Evolutionary conservation across 495 filamentous ascomycete genomes (phyloP), one percentile per base, ranked within the genome.

Genomic region (Talaromyces nanjingensis): DNA sequence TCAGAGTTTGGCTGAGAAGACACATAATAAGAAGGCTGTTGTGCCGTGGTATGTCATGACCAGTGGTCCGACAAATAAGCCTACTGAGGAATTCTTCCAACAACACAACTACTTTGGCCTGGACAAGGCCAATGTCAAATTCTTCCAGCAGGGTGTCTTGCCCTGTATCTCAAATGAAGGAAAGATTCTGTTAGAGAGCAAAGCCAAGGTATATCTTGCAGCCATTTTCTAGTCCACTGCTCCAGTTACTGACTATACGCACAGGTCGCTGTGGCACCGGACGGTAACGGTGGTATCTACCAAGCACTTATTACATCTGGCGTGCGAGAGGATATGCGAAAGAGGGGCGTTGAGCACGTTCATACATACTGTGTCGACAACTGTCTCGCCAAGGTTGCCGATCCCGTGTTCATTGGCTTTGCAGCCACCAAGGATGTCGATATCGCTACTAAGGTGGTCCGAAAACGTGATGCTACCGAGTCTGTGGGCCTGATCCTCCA

Each of bases 31-130:
- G 64, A 81, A 84, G 64, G 88, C 90, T 33, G 83, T 88, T 7
- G 87, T 99, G 33, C 96, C 94, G 6, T 99, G 94, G 94, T 99
- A 98, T 78, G 89, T 99, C 71, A 99, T 99, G 94, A 99, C 94
- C 65, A 96, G 91, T 68, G 94, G 94, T 9, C 96, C 94, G n/a
- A 99, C 94, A 12, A 84, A 93, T 67, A 85, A 86, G 61, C 90
- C 92, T 9, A 99, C 94, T 7, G 91, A 96, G 82, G 83, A 88
- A 62, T 99, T 92, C 81, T 99, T 99, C 75, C 79, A 89, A 75
- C 79, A 96, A 72, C 80, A 97, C 77, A 84, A 85, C 27, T 97
- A 91, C 76, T 99, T 99, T 72, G 93, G 96, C 2, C 77, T 99
- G 58, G 77, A 87, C 55, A 84, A 91, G 74, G 87, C 88, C 73